Base-by-base conservation (phyloP, 139 green algal genomes). In the Tetraselmis striata region DNA sequence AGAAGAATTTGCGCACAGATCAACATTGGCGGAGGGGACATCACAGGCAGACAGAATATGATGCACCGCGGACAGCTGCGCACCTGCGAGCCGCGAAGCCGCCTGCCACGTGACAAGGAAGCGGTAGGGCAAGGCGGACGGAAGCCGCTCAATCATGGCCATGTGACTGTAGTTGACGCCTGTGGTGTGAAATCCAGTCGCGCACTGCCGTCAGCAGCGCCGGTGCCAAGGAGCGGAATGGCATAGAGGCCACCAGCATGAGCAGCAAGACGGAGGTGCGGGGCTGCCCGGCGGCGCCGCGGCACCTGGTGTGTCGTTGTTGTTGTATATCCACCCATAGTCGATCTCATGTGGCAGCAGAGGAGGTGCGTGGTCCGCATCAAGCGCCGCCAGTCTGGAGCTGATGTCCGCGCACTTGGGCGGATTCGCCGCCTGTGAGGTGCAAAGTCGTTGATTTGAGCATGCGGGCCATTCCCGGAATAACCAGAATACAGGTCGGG, bases 101-200 rank as follows among this genome's bases (percentile, higher is more conserved):
- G 78, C 78, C 31, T 82, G 78, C 78, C 78, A 82, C 23, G 27
- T 29, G 23, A 29, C 32, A 29, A 82, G 22, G 25, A 31, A 77
- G 23, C 2, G 11, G 18, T 31, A 18, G 1, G 18, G 22, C 31
- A 28, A 18, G 31, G 2, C 78, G 2, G 78, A 31, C 78, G 31
- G 31, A 18, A 77, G 74, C 23, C 74, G 74, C 78, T 82, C 78
- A 31, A 82, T 76, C 78, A 82, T 82, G 24, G 78, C 78, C 78
- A 82, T 82, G 31, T 82, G 78, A 22, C 31, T 59, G 32, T 82
- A 82, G 78, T 82, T 59, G 31, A 82, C 45, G 23, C 32, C 78
- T 67, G 45, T n/a, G n/a, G n/a, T n/a, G n/a, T n/a, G n/a, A n/a
- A n/a, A n/a, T n/a, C n/a, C n/a, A n/a, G n/a, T n/a, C n/a, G n/a